Conservation (phyloP, 192 early-diverging fungal species). For the Oehlia diaphana region DNA sequence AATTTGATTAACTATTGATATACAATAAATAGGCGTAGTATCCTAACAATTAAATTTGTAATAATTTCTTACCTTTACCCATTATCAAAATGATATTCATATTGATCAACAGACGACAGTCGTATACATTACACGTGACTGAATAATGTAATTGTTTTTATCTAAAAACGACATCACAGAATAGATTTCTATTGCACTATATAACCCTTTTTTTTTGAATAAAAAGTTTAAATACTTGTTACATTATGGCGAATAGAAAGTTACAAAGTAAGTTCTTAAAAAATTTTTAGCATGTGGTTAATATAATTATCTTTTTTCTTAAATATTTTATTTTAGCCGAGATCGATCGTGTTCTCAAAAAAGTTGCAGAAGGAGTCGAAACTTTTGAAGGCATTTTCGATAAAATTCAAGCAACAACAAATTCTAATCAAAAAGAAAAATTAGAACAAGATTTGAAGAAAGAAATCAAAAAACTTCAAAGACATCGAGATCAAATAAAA, state of each 20-base stretch:
- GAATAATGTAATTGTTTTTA: no score
- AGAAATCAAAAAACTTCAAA: conserved; percentile 99
- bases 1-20: no score
- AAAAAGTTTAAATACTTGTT: no score
- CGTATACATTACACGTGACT: no score
- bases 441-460: conserved; percentile 95
- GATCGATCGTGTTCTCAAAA: conserved; percentile 94
- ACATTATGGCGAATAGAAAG: conserved; percentile 31
- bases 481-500: conserved; percentile 96
- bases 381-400: conserved; percentile 89
- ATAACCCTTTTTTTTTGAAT: no score
- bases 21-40: no score
- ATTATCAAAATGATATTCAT: no score
- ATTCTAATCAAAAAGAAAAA: conserved; percentile 93
- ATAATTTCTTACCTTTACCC: no score
- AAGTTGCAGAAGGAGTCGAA: conserved; percentile 94
- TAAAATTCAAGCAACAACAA: conserved; percentile 81
- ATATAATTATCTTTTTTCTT: background rate
- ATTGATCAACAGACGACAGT: no score
- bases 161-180: no score
- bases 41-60: no score
- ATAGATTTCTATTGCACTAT: no score
- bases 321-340: conserved; percentile 64
- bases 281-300: background rate
- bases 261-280: conserved; percentile 28